A percentile compares a stretch with the other conserved stretches of the same genome.
Evolutionary conservation across 129 eudicot species (phyloP).

Genomic region (Mikania micrantha): DNA sequence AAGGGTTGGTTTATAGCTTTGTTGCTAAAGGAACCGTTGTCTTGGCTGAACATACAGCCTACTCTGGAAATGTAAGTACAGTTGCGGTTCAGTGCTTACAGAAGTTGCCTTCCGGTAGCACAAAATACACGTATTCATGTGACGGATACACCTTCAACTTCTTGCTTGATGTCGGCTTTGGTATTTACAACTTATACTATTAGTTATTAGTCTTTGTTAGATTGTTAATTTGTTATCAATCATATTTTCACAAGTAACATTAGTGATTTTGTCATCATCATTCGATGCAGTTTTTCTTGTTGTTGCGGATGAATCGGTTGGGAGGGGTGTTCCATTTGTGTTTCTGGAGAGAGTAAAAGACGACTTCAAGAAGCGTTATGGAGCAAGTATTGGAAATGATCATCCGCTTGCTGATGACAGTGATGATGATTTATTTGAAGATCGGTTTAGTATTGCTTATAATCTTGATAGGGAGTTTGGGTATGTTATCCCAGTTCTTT

Average conservation of each 20-base stretch:
- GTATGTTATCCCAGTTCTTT: conserved; percentile 34
- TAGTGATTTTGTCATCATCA: neutral
- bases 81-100: conserved; percentile 99
- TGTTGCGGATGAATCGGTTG: conserved; percentile 87
- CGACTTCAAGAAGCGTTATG: conserved; percentile 77
- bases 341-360: conserved; percentile 95
- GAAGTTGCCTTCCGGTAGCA: conserved; percentile 81
- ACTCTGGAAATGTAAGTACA: conserved; percentile 95
- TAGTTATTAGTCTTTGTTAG: too few species aligned
- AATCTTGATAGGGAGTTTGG: conserved; percentile 98
- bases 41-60: conserved; percentile 92
- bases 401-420: conserved; percentile 89
- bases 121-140: conserved; percentile 89
- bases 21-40: conserved; percentile 95
- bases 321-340: conserved; percentile 89
- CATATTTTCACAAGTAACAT: too few species aligned
- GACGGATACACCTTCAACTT: conserved; percentile 98
- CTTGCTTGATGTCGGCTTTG: conserved; percentile 82
- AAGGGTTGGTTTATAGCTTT: conserved; percentile 95
- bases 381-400: conserved; percentile 62
- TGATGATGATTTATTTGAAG: conserved; percentile 89
- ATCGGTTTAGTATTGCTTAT: conserved; percentile 97
- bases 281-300: conserved; percentile 73
- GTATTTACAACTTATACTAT: conserved; percentile 31
- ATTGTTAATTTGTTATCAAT: too few species aligned